Conservation (phyloP, 768 basidiomycete genomes). For the Boletus rex-veris region DNA sequence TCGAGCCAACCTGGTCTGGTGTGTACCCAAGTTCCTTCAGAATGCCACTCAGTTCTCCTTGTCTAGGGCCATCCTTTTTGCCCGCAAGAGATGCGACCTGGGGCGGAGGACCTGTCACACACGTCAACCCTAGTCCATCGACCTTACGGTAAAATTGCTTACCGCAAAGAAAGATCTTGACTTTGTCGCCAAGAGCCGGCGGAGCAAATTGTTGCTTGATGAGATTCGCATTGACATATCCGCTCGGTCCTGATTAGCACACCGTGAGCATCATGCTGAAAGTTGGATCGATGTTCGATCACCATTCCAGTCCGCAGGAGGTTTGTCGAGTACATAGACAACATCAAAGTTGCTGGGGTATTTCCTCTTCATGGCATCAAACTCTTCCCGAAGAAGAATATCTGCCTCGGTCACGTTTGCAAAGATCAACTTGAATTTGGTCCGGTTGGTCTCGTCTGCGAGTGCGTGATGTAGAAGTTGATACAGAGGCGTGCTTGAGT, state of each 20-base stretch:
- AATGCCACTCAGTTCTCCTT: constrained; percentile 78
- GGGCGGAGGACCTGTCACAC: constrained; percentile 61
- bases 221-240: constrained; percentile 71
- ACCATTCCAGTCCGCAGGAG: constrained; percentile 58
- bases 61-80: constrained; percentile 77
- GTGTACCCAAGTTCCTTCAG: constrained; percentile 86
- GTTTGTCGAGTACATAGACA: constrained; percentile 85
- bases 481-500: constrained; percentile 71
- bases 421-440: constrained; percentile 91
- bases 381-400: constrained; percentile 79
- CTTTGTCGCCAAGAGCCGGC: constrained; percentile 63
- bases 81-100: constrained; percentile 90
- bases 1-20: constrained; percentile 67
- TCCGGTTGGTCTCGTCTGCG: constrained; percentile 75
- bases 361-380: constrained; percentile 66
- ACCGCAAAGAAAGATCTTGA: constrained; percentile 91
- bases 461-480: constrained; percentile 77
- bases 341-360: constrained; percentile 73
- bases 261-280: constrained; percentile 1
- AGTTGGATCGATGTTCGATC: constrained; percentile 16
- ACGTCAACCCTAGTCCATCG: neutral
- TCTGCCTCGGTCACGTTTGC: constrained; percentile 88
- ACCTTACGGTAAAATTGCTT: constrained; percentile 22
- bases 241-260: constrained; percentile 49
- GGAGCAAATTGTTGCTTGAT: constrained; percentile 72